Evolutionary conservation across 2,329 filamentous ascomycete species (phyloP), one percentile per base, ranked within the genome.

Genomic region (Hypoxylon sp.): DNA sequence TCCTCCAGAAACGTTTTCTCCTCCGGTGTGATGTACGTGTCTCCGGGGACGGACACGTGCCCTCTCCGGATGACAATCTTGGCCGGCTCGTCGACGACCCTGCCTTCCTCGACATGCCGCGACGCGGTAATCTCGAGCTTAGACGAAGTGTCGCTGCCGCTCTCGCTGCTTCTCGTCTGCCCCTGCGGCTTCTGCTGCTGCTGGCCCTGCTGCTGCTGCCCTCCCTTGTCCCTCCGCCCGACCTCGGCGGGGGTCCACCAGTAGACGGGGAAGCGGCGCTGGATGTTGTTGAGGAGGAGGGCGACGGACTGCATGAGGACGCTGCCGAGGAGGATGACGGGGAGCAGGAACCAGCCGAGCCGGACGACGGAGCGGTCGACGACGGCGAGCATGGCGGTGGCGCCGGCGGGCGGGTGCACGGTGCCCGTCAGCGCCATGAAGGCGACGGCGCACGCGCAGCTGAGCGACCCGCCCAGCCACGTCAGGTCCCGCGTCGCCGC

Each of bases 371-470:
- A 75, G 2, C 80, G 75, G 55, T 87, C 84, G 1, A 86, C 79
- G 0, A 88, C 86, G 0, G 88, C 88, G 21, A 92, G 75, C 1
- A 93, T 74, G 0, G 88, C 89, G 0, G 89, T 92, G 7, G 89
- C 89, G 3, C 90, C 89, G 0, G 88, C 89, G 0, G 89, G 90
- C 0, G 89, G 89, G 64, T 92, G 88, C 0, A 90, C 80, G 0
- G 88, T 91, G 48, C 87, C 88, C 1, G 88, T 92, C 18, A 91
- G 67, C 0, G 80, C 81, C 89, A 92, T 92, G 53, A 85, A 55
- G 1, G 81, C 77, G 0, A 84, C 89, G 0, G 88, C 81, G 2
- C 81, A 70, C 0, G 85, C 88, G 63, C 88, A 90, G 1, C 87
- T 78, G 0, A 92, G 73, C 9, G 88, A 83, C 9, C 85, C 88